Percentiles rank a stretch among this genome's conserved stretches.
Evolutionary conservation across 129 eudicot genomes (phyloP).

Genomic region (Flaveria ramosissima): DNA sequence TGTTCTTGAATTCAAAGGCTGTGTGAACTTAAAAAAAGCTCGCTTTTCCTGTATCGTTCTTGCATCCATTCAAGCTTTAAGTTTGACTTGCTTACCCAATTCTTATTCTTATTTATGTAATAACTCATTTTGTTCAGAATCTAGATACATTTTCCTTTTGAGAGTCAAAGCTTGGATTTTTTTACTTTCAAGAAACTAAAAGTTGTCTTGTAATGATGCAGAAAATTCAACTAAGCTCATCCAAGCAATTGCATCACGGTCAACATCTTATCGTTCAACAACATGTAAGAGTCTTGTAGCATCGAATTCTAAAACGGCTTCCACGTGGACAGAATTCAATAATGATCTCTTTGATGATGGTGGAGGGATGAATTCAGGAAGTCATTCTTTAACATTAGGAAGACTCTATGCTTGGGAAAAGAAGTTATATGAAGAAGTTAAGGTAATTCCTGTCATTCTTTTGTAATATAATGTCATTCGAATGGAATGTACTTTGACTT

Average conservation of each 20-base stretch:
- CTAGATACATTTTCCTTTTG: neutral
- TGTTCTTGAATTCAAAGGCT: neutral
- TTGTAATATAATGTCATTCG: neutral
- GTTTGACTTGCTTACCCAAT: neutral
- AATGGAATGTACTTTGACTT: conserved; percentile 1
- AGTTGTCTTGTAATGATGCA: conserved; percentile 37
- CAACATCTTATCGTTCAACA: conserved; percentile 72
- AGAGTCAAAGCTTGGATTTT: conserved; percentile 1
- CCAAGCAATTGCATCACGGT: conserved; percentile 68
- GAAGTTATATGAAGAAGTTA: conserved; percentile 91
- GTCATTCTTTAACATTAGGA: conserved; percentile 86
- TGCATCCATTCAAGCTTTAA: neutral
- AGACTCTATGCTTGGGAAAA: conserved; percentile 99
- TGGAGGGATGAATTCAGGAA: conserved; percentile 97
- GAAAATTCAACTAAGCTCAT: conserved; percentile 89
- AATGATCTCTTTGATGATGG: conserved; percentile 91
- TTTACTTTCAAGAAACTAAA: neutral
- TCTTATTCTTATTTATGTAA: neutral
- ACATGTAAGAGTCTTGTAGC: conserved; percentile 87
- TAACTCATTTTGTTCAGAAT: neutral
- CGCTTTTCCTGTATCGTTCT: neutral
- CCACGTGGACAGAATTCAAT: conserved; percentile 84
- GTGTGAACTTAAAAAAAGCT: neutral
- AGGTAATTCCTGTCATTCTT: conserved; percentile 47
- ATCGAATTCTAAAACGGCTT: conserved; percentile 76